Percentiles rank a stretch among this genome's conserved stretches.
Conservation (phyloP, 257 asterid genomes). For the Primulina tabacum region DNA sequence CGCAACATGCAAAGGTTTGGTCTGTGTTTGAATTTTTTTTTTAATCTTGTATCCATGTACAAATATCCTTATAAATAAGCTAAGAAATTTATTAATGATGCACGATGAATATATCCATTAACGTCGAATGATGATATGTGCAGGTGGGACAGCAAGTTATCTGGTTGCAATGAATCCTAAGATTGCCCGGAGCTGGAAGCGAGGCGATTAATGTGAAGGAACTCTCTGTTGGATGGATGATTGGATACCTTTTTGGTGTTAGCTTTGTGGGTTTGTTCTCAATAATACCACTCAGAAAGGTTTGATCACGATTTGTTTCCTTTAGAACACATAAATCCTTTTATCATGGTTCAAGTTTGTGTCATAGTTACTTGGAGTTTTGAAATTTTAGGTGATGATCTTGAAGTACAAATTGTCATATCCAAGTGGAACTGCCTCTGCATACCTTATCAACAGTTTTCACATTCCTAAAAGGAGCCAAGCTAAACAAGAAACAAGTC, state of each 20-base stretch:
- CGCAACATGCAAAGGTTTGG: no score
- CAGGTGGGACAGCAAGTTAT: constrained; percentile 83
- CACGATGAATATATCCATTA: not conserved
- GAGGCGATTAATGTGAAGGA: constrained; percentile 50
- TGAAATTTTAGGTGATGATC: constrained; percentile 56
- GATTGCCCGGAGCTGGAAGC: constrained; percentile 46
- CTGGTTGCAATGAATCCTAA: constrained; percentile 58
- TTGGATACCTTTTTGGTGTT: constrained; percentile 48
- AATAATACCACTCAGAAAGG: constrained; percentile 69
- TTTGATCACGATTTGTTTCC: not conserved
- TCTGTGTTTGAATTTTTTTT: no score
- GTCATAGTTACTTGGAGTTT: not conserved
- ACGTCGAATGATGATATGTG: not conserved
- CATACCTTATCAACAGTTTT: constrained; percentile 75
- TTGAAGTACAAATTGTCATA: constrained; percentile 68
- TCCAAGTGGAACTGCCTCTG: constrained; percentile 94
- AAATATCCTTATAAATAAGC: no score
- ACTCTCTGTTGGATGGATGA: constrained; percentile 63
- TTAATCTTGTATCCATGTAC: no score
- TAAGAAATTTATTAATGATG: no score
- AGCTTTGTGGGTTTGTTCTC: constrained; percentile 85
- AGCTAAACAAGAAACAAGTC: constrained; percentile 69
- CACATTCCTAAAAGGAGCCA: constrained; percentile 84
- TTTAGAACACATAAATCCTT: not conserved
- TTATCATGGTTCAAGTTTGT: not conserved